Conservation (phyloP, 495 filamentous ascomycete genomes). For the Chaetomium cochliodes region DNA sequence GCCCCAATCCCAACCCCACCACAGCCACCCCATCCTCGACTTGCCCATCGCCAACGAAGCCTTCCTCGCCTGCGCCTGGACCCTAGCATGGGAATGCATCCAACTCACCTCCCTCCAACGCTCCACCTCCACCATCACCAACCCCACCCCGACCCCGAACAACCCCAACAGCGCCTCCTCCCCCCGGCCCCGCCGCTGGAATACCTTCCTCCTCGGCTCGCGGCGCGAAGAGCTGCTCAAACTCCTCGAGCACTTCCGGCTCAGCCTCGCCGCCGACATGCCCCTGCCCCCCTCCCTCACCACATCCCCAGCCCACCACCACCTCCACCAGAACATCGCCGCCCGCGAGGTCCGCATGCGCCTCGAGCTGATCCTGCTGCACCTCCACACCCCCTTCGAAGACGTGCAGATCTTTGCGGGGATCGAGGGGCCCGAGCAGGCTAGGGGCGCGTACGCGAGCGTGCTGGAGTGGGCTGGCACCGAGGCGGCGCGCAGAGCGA, state of each 20-base stretch:
- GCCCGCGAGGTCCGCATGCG: not conserved
- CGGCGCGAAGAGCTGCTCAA: slow-evolving; percentile 18
- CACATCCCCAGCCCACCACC: not conserved
- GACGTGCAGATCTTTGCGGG: slow-evolving; percentile 58
- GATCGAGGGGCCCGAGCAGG: slow-evolving; percentile 53
- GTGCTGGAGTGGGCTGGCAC: slow-evolving; percentile 48
- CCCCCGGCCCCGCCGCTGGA: slow-evolving; percentile 5
- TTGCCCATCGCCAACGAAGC: slow-evolving; percentile 6
- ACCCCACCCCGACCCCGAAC: not conserved
- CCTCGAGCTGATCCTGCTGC: slow-evolving; percentile 51
- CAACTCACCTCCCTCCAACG: slow-evolving; percentile 14
- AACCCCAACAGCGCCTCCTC: not conserved
- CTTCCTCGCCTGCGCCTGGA: slow-evolving; percentile 14
- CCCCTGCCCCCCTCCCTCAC: not conserved
- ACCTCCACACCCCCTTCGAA: slow-evolving; percentile 55
- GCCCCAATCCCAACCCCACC: not conserved
- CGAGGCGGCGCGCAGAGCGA: slow-evolving; percentile 44
- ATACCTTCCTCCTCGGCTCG: slow-evolving; percentile 9
- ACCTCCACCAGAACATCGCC: not conserved
- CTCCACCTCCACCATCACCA: not conserved
- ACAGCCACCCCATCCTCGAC: not conserved
- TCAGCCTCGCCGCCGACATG: slow-evolving; percentile 7
- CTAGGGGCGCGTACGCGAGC: slow-evolving; percentile 44
- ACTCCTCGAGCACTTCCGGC: slow-evolving; percentile 14
- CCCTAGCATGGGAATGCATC: slow-evolving; percentile 16